Base-by-base conservation (phyloP, 129 eudicot genomes). In the Flaveria sonorensis region DNA sequence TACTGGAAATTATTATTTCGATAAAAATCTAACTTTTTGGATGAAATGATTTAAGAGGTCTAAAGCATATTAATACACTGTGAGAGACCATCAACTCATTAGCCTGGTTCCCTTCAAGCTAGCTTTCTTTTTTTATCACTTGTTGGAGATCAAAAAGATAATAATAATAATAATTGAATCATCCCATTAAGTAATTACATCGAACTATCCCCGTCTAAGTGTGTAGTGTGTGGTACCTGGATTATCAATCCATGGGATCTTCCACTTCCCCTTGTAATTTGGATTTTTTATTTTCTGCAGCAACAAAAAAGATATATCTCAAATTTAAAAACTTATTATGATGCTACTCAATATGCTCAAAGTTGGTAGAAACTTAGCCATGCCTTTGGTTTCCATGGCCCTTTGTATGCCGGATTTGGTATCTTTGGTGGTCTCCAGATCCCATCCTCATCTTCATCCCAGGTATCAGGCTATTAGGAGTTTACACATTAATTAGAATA, bases 371-470 rank as follows among this genome's bases (percentile, higher is more conserved):
- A 81, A 43, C 32, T 61, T 70, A 64, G 74, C 13, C 52, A 48
- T 85, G 88, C 99, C 99, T 92, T 95, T 26, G 81, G 88, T 80
- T 85, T 95, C 99, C 99, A 95, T 70, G 96, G 96, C 67, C 99
- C 99, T 86, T 81, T 95, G 81, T 91, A 95, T 51, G 89, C 96
- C 40, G 97, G 96, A 81, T 95, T 95, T 50, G 97, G 97, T 57
- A 95, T 75, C 84, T 81, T 95, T 46, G 92, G 89, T 55, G 90
- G 83, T 81, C 74, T 92, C 99, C 99, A 95, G 79, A 89, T 63
- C 28, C 99, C 99, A 82, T 95, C 96, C 72, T 91, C 97, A 7
- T 95, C 97, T 85, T 95, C 99, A 73, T 95, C 96, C 99, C 99
- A 95, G 20, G 85, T 77, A 76, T 76, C 89, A 83, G 97, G 99